A percentile compares a stretch with the other conserved stretches of the same genome.
These are phyloP conservation scores for Trichoderma hamatum DNA, from an alignment of 2,329 filamentous ascomycete species.

Conservation along the genomic window DNA sequence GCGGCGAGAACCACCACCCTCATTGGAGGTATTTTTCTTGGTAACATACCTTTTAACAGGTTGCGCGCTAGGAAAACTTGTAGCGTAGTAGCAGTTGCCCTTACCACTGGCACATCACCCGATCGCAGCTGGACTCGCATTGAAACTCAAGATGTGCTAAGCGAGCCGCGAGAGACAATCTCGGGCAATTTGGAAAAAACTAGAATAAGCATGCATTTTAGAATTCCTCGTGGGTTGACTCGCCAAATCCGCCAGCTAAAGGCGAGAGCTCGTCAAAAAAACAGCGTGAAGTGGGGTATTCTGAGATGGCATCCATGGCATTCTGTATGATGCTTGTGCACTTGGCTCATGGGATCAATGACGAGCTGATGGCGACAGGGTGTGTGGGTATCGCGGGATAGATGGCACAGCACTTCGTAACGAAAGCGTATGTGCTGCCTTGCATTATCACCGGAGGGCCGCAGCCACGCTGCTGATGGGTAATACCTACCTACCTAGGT, in stretches of 20 bases:
- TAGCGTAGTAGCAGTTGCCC: not conserved
- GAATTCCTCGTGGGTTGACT: not conserved
- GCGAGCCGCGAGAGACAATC: not conserved
- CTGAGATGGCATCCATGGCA: not conserved
- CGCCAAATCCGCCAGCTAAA: not conserved
- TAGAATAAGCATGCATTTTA: not conserved
- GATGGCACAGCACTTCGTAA: not conserved
- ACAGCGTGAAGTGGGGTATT: not conserved
- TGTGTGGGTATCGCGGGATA: not conserved
- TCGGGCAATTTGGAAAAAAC: not conserved
- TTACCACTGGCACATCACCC: not conserved
- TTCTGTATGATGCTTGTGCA: not conserved
- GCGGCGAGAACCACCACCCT: not conserved
- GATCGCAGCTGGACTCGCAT: not conserved
- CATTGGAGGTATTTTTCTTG: not conserved
- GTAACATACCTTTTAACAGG: not conserved
- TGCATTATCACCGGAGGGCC: not conserved
- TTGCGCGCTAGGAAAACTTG: not conserved
- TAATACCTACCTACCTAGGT: no score
- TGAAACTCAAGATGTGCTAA: not conserved
- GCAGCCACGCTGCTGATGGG: not conserved
- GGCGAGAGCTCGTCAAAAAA: not conserved
- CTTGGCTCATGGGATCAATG: conserved; percentile 10
- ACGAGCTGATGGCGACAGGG: not conserved
- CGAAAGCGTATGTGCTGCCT: not conserved